A percentile compares a stretch with the other conserved stretches of the same genome.
These are phyloP conservation scores for Russula sp. DNA, from an alignment of 768 basidiomycete species.

Conservation along the genomic window DNA sequence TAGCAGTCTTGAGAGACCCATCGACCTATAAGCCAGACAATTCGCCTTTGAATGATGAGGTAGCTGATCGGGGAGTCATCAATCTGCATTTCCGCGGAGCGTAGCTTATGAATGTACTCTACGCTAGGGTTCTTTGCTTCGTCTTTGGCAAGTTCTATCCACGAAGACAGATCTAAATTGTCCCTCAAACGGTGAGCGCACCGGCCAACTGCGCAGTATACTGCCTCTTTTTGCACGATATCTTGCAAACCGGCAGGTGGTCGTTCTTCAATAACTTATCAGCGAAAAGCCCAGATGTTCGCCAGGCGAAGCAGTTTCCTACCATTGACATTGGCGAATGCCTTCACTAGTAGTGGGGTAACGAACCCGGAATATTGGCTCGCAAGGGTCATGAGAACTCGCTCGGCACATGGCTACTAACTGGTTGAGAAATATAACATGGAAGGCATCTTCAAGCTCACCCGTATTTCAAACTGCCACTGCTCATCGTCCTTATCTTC, in stretches of 20 bases:
- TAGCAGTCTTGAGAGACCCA: conserved; percentile 70
- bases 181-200: conserved; percentile 58
- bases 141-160: conserved; percentile 49
- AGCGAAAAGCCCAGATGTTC: not conserved
- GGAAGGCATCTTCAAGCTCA: conserved; percentile 32
- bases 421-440: not conserved
- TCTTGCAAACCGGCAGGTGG: conserved; percentile 46
- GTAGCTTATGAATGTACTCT: conserved; percentile 36
- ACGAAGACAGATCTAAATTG: conserved; percentile 58
- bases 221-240: conserved; percentile 73
- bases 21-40: conserved; percentile 91
- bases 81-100: not conserved
- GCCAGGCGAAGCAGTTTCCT: conserved; percentile 22
- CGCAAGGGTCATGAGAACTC: conserved; percentile 78
- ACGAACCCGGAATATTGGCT: conserved; percentile 64
- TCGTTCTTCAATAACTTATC: conserved; percentile 29
- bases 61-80: conserved; percentile 42
- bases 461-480: conserved; percentile 91
- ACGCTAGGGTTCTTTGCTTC: conserved; percentile 57
- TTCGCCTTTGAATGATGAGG: conserved; percentile 87
- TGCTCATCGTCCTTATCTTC: conserved; percentile 87
- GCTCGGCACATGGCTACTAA: conserved; percentile 80
- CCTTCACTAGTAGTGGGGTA: conserved; percentile 52
- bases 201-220: conserved; percentile 87
- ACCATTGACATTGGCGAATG: conserved; percentile 60